Evolutionary conservation across 1,139 yeast species (phyloP).

Genomic region (Hansenula anomala): DNA sequence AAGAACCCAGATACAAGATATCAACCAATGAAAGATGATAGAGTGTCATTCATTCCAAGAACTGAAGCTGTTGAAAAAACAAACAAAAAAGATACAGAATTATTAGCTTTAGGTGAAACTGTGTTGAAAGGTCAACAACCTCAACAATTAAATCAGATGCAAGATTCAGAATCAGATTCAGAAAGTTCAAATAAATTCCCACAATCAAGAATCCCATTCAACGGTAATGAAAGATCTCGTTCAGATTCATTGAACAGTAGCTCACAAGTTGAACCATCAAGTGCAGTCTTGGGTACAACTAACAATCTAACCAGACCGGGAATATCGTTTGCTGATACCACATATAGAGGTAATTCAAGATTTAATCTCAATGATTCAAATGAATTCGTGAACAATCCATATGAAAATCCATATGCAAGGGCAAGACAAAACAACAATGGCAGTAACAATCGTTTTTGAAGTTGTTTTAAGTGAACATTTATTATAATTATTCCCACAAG

Average conservation of each 20-base stretch:
- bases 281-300: constrained; percentile 28
- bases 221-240: constrained; percentile 10
- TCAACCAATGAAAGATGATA: constrained; percentile 95
- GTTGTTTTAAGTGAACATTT: not conserved
- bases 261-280: constrained; percentile 26
- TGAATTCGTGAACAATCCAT: constrained; percentile 9
- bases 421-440: constrained; percentile 13
- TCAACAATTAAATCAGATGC: constrained; percentile 30
- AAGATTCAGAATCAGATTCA: constrained; percentile 19
- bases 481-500: not conserved
- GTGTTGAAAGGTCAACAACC: constrained; percentile 76
- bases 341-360: constrained; percentile 19
- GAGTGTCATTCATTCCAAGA: constrained; percentile 79
- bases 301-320: constrained; percentile 16
- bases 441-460: not conserved
- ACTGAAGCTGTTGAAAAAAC: constrained; percentile 35
- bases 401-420: constrained; percentile 19
- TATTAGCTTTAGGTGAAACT: constrained; percentile 84
- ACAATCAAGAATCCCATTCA: constrained; percentile 11
- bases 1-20: constrained; percentile 94
- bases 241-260: constrained; percentile 18
- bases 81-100: constrained; percentile 62
- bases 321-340: constrained; percentile 19
- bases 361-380: constrained; percentile 6
- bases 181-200: constrained; percentile 18